A percentile compares a stretch with the other conserved stretches of the same genome.
phyloP scores from a whole-genome alignment of 2,329 filamentous ascomycete genomes.

The Penicillium thymicola region DNA sequence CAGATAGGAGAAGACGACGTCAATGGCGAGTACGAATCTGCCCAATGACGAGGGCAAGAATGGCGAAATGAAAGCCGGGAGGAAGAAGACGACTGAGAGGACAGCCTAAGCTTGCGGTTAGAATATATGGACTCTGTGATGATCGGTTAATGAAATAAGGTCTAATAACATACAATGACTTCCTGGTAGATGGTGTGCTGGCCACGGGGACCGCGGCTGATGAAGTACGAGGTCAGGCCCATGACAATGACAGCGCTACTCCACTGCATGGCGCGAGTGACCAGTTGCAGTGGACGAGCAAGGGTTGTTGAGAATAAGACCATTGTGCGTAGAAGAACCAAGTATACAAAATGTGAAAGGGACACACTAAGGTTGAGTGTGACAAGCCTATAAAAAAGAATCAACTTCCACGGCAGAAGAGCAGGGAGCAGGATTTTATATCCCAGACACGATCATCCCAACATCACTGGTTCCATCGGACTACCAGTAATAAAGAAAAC shows the following conservation, averaged over 20 bases:
- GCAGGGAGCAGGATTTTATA: not conserved
- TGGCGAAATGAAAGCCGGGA: slow-evolving; percentile 42
- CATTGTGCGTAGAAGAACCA: slow-evolving; percentile 6
- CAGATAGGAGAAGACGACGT: slow-evolving; percentile 48
- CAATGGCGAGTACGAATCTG: slow-evolving; percentile 40
- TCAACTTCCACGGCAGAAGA: not conserved
- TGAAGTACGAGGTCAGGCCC: slow-evolving; percentile 23
- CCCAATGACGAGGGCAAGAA: slow-evolving; percentile 38
- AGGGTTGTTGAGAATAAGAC: slow-evolving; percentile 26
- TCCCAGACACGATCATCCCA: not conserved
- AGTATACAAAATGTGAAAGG: not conserved
- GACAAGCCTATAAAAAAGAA: not conserved
- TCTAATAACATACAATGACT: slow-evolving; percentile 17
- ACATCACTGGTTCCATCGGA: not conserved
- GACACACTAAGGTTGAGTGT: not conserved
- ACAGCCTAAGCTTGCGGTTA: slow-evolving; percentile 24
- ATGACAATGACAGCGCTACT: slow-evolving; percentile 24
- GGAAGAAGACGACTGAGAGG: slow-evolving; percentile 42
- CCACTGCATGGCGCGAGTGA: slow-evolving; percentile 20
- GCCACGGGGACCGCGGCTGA: slow-evolving; percentile 15
- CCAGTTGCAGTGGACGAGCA: slow-evolving; percentile 33
- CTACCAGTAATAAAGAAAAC: slow-evolving; percentile 4
- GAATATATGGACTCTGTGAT: not conserved
- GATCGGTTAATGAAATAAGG: not conserved
- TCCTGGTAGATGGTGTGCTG: slow-evolving; percentile 24